Conservation (phyloP, 768 basidiomycete genomes). For the Lactifluus pinguis region DNA sequence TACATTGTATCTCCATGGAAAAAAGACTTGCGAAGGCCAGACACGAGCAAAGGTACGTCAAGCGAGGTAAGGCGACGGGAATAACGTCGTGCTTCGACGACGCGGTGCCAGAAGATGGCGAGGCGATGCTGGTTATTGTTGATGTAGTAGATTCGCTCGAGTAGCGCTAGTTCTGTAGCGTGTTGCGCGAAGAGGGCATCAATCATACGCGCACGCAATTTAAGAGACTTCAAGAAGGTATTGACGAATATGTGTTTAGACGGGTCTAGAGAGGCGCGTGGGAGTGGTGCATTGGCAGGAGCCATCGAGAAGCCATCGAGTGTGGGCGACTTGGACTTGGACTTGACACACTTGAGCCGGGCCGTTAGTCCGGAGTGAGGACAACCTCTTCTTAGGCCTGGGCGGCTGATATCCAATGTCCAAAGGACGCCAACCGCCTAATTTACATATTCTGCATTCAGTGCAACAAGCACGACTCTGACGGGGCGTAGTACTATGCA, state of each 20-base stretch:
- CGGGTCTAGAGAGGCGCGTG: conserved; percentile 19
- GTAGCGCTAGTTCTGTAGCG: conserved; percentile 44
- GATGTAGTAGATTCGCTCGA: conserved; percentile 68
- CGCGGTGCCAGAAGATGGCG: conserved; percentile 62
- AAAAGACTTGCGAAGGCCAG: conserved; percentile 40
- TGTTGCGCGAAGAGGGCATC: conserved; percentile 35
- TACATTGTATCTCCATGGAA: conserved; percentile 37
- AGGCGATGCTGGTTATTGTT: conserved; percentile 69
- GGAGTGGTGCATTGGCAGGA: neutral
- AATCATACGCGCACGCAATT: conserved; percentile 43
- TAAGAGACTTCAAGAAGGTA: conserved; percentile 51
- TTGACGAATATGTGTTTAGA: conserved; percentile 37
- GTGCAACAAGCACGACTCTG: too few species aligned
- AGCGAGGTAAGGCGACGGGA: conserved; percentile 28
- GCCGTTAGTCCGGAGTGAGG: too few species aligned
- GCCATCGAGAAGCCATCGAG: neutral
- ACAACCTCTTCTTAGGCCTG: too few species aligned
- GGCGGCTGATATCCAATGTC: too few species aligned
- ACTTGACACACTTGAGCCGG: too few species aligned
- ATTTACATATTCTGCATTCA: too few species aligned
- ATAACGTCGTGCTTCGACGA: conserved; percentile 52
- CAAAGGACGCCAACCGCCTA: too few species aligned
- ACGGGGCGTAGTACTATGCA: too few species aligned
- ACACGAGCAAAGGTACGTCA: conserved; percentile 22
- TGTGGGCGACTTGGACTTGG: too few species aligned